Base-by-base conservation (phyloP, 2,329 filamentous ascomycete genomes). In the Endocalyx cinctus region DNA sequence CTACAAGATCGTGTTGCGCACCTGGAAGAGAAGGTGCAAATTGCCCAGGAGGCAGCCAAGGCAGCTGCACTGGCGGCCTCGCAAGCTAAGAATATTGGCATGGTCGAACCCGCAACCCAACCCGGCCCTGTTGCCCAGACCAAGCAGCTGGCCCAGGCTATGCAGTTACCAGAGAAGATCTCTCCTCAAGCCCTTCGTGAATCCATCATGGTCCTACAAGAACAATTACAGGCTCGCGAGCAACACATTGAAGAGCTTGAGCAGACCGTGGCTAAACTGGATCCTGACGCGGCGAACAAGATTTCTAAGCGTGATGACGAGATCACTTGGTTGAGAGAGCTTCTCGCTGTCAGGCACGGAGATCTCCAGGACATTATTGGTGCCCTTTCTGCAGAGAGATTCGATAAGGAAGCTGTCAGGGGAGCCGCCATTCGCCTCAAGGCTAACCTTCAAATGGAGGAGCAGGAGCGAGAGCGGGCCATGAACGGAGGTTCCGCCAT, bases 391-490 rank as follows among this genome's bases (percentile, higher is more conserved):
- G 72, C 80, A 42, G 82, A 88, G 5, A 68, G 72, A 17, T 92
- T 86, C 55, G 82, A 97, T 58, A 77, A 79, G 37, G 79, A 87
- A 42, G 74, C 77, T 5, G 84, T 96, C 43, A 86, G 85, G 50
- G 89, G 97, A 55, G 88, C 89, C 5, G 86, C 87, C 22, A 97
- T 97, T 48, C 83, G 92, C 33, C 80, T 98, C 40, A 87, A 87
- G 57, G 87, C 92, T 11, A 96, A 95, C 52, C 70, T 98, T 22
- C 87, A 97, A 57, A 98, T 98, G 92, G 90, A 98, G 60, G 86
- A 94, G 56, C 87, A 95, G 57, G 89, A 96, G 62, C 86, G 87
- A 32, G 90, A 97, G 59, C 77, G 92, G 39, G 82, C 87, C 1
- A 75, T 86, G 63, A 80, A 83, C 34, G 81, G 81, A 29, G 77